A percentile compares a stretch with the other conserved stretches of the same genome.
Evolutionary conservation across 768 basidiomycete species (phyloP).

Genomic region (Leucocoprinus leucothites): DNA sequence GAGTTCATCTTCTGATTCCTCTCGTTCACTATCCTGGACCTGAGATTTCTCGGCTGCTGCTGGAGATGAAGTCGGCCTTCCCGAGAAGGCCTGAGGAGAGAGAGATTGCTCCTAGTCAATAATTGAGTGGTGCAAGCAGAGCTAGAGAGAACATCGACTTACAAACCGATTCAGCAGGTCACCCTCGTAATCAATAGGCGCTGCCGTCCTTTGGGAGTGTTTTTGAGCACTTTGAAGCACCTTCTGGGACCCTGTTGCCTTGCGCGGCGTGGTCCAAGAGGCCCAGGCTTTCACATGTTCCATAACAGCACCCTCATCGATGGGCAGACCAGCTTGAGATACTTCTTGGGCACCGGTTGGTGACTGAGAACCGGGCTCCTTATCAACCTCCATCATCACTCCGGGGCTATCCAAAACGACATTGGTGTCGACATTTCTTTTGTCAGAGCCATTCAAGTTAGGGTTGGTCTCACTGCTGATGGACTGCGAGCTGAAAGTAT

Average conservation of each 20-base stretch:
- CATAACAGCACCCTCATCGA: not conserved
- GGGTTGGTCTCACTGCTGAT: not conserved
- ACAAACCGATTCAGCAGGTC: slow-evolving; percentile 4
- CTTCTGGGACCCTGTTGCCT: not conserved
- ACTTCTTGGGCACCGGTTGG: not conserved
- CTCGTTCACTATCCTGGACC: not conserved
- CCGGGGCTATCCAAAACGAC: not conserved
- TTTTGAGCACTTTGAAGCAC: not conserved
- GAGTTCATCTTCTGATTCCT: slow-evolving; percentile 9
- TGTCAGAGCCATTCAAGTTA: not conserved
- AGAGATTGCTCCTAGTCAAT: not conserved
- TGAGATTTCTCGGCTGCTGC: no score
- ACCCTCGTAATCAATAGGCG: not conserved
- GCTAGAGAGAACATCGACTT: not conserved
- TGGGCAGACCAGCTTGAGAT: no score
- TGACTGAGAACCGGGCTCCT: not conserved
- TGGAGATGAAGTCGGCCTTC: not conserved
- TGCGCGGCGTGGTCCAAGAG: not conserved
- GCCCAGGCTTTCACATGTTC: slow-evolving; percentile 1
- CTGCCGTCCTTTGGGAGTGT: not conserved
- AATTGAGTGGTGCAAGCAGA: not conserved
- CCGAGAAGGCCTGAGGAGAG: not conserved
- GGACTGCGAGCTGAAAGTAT: not conserved
- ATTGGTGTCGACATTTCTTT: not conserved
- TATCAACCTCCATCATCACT: not conserved